Percentiles rank a stretch among this genome's conserved stretches.
These are phyloP conservation scores for Phytophthora chlamydospora DNA, from an alignment of 352 stramenopile genomes.

Conservation along the genomic window DNA sequence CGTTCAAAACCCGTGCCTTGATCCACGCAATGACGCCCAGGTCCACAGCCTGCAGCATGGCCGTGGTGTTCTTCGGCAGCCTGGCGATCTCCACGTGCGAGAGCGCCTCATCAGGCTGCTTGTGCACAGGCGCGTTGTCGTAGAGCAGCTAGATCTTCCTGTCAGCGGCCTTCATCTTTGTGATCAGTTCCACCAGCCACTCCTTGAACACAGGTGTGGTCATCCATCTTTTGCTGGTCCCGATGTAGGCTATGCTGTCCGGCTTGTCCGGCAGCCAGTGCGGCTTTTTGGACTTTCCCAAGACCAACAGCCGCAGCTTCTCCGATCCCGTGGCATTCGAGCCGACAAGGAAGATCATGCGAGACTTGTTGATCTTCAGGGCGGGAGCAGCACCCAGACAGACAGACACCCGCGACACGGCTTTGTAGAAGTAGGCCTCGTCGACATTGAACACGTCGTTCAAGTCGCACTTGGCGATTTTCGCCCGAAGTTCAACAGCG, in stretches of 20 bases:
- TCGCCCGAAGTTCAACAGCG: not conserved
- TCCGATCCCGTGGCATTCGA: constrained; percentile 5
- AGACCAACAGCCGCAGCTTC: not conserved
- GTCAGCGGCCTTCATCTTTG: not conserved
- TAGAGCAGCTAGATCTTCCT: constrained; percentile 2
- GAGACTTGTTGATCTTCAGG: constrained; percentile 2
- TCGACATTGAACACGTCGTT: constrained; percentile 7
- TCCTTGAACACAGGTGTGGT: constrained; percentile 2
- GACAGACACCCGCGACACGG: not conserved
- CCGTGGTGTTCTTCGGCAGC: constrained; percentile 7
- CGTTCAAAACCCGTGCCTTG: constrained; percentile 1
- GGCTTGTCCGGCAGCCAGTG: constrained; percentile 4
- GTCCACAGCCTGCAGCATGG: constrained; percentile 6
- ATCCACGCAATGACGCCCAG: constrained; percentile 4
- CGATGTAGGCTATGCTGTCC: not conserved
- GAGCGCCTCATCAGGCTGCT: not conserved
- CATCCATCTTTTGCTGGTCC: constrained; percentile 13
- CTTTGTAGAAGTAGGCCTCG: constrained; percentile 11
- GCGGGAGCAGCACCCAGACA: not conserved
- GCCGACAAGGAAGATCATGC: not conserved
- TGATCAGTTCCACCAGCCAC: constrained; percentile 1
- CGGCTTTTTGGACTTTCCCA: not conserved
- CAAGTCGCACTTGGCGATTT: constrained; percentile 5
- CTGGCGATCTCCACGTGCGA: not conserved
- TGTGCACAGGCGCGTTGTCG: constrained; percentile 5